Percentiles rank a stretch among this genome's conserved stretches.
Conservation (phyloP, 345 rosid species). For the Erucastrum elatum region DNA sequence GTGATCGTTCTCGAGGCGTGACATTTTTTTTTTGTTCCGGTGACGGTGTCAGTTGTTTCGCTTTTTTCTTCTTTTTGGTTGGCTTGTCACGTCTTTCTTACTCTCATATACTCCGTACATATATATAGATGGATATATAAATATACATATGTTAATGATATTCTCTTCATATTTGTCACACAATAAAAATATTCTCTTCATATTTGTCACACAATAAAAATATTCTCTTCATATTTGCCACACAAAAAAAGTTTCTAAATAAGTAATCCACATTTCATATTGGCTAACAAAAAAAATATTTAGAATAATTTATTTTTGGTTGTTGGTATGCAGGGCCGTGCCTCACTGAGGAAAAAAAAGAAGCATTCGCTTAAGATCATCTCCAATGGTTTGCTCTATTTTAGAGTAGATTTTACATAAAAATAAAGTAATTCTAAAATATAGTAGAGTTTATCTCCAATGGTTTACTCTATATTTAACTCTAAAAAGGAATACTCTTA, state of each 20-base stretch:
- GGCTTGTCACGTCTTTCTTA: constrained; percentile 8
- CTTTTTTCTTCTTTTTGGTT: neutral
- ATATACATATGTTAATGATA: too few relatives aligned
- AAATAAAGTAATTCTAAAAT: too few relatives aligned
- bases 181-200: neutral
- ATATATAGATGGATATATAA: neutral
- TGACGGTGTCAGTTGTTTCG: constrained; percentile 8
- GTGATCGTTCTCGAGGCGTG: constrained; percentile 14
- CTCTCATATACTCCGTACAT: neutral
- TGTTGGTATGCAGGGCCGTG: too few relatives aligned
- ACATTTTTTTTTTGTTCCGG: constrained; percentile 22
- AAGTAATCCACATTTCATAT: neutral
- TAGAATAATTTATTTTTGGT: neutral
- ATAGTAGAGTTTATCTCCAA: too few relatives aligned
- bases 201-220: neutral
- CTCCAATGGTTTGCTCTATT: too few relatives aligned
- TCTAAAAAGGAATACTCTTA: too few relatives aligned
- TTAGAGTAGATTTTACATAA: too few relatives aligned
- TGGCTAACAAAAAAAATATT: neutral
- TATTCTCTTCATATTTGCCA: too few relatives aligned
- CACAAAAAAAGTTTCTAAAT: neutral
- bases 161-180: neutral
- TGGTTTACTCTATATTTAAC: too few relatives aligned
- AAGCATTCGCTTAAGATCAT: too few relatives aligned
- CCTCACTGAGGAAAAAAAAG: too few relatives aligned